Evolutionary conservation across 164 flowering plant species (phyloP).

Genomic region (Dillenia suffruticosa): DNA sequence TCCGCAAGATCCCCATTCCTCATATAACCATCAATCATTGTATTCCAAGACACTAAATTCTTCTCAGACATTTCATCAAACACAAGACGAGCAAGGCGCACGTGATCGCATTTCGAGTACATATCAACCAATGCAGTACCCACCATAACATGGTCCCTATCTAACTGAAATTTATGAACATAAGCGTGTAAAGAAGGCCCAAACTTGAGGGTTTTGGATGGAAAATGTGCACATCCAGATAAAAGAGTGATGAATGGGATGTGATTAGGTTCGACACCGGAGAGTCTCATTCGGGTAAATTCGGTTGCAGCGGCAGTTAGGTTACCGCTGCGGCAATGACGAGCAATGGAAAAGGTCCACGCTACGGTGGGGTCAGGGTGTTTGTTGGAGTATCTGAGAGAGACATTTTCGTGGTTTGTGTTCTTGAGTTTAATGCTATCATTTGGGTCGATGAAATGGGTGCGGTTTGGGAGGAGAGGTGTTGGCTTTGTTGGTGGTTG

Average conservation of each 20-base stretch:
- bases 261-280: slow-evolving; percentile 48
- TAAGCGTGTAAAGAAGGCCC: slow-evolving; percentile 43
- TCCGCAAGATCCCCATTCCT: slow-evolving; percentile 34
- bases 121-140: slow-evolving; percentile 45
- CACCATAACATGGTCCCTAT: slow-evolving; percentile 38
- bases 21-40: slow-evolving; percentile 65
- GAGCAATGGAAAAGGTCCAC: slow-evolving; percentile 54
- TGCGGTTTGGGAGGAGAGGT: neutral
- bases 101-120: slow-evolving; percentile 40
- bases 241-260: slow-evolving; percentile 49
- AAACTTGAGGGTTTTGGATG: slow-evolving; percentile 9
- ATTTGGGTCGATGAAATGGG: slow-evolving; percentile 4
- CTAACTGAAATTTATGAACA: slow-evolving; percentile 39
- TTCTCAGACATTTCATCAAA: slow-evolving; percentile 43
- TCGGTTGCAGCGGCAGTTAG: slow-evolving; percentile 31
- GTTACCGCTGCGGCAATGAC: slow-evolving; percentile 35
- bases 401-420: neutral
- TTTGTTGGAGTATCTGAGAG: slow-evolving; percentile 6
- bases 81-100: slow-evolving; percentile 28
- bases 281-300: slow-evolving; percentile 38
- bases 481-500: slow-evolving; percentile 11
- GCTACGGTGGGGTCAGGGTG: slow-evolving; percentile 29
- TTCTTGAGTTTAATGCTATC: neutral
- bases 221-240: slow-evolving; percentile 39
- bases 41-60: slow-evolving; percentile 56